Base-by-base conservation (phyloP, 2,329 filamentous ascomycete genomes). In the Pseudogymnoascus sp. region DNA sequence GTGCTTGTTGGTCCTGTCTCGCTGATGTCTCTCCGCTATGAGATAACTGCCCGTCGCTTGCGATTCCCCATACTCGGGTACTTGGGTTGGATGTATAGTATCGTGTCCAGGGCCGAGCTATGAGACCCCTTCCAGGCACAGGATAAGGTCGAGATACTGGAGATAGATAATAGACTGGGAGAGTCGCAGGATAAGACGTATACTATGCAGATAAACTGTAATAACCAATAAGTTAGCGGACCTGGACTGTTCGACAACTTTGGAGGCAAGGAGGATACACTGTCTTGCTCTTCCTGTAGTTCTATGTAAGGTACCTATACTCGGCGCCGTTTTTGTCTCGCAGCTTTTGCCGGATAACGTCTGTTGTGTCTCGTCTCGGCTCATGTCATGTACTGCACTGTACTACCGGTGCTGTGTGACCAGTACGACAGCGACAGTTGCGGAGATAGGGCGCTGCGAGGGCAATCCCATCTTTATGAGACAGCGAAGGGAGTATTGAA, bases 41-140 rank as follows among this genome's bases (percentile, higher is more conserved):
- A 54, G 47, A 54, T 54, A 54, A 54, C 47, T 54, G 47, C 47
- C 47, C 47, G 47, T 31, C 47, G 47, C 26, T 50, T 31, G 24
- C 3, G 10, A n/a, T 54, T 54, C 47, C 47, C 47, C 47, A 54
- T 54, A 17, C 47, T 54, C 26, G n/a, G 47, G 47, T 54, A 54
- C 47, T n/a, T 5, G n/a, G 29, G 9, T 1, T 31, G 26, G 47
- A 33, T 17, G 47, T 54, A 29, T 15, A n/a, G 13, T 50, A 54
- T 33, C 26, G 26, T 50, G 11, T 15, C 5, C 13, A 15, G 44
- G 24, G 24, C n/a, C 36, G n/a, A 39, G 36, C 21, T 21, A 21
- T 21, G 21, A 39, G 36, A 39, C 36, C 36, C 36, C 36, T 7
- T 11, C 40, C 40, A 44, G 47, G 47, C 29, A 54, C 47, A 5